Evolutionary conservation across 1,284 basidiomycete species (phyloP).

Genomic region (Cutaneotrichosporon cyanovorans): DNA sequence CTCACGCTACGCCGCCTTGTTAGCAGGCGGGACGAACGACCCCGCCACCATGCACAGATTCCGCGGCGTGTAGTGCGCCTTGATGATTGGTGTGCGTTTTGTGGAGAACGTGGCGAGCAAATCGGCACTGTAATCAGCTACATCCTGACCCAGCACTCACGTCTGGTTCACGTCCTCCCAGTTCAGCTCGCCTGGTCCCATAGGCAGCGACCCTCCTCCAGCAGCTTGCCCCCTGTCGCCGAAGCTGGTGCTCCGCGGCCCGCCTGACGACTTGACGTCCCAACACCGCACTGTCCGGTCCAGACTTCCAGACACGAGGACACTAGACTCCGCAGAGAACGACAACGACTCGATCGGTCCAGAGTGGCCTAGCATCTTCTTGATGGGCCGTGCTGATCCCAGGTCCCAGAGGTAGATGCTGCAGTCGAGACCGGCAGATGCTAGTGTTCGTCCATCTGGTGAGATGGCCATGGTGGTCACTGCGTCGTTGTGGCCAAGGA

Average conservation of each 20-base stretch:
- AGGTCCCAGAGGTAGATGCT: conserved; percentile 95
- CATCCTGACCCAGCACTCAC: conserved; percentile 35
- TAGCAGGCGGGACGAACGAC: conserved; percentile 39
- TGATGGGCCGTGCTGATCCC: conserved; percentile 82
- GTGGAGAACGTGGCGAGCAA: conserved; percentile 86
- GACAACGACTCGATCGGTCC: conserved; percentile 80
- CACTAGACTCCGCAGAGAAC: conserved; percentile 82
- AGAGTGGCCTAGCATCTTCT: conserved; percentile 93
- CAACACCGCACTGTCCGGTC: conserved; percentile 95
- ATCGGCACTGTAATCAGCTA: conserved; percentile 58
- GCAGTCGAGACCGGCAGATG: conserved; percentile 81
- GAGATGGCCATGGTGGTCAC: conserved; percentile 84
- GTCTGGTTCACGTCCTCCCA: conserved; percentile 33
- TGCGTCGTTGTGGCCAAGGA: conserved; percentile 87
- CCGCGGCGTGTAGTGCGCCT: conserved; percentile 87
- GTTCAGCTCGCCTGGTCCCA: conserved; percentile 26
- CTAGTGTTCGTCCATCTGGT: conserved; percentile 88
- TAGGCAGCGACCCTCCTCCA: conserved; percentile 23
- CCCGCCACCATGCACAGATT: conserved; percentile 90
- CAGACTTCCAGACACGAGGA: conserved; percentile 80
- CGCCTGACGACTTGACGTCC: conserved; percentile 83
- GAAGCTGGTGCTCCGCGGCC: conserved; percentile 38
- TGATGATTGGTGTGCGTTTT: conserved; percentile 85
- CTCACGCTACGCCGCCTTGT: conserved; percentile 9
- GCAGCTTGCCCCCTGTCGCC: neutral